Evolutionary conservation across 2,329 filamentous ascomycete species (phyloP).

Genomic region (Periconia sp.): DNA sequence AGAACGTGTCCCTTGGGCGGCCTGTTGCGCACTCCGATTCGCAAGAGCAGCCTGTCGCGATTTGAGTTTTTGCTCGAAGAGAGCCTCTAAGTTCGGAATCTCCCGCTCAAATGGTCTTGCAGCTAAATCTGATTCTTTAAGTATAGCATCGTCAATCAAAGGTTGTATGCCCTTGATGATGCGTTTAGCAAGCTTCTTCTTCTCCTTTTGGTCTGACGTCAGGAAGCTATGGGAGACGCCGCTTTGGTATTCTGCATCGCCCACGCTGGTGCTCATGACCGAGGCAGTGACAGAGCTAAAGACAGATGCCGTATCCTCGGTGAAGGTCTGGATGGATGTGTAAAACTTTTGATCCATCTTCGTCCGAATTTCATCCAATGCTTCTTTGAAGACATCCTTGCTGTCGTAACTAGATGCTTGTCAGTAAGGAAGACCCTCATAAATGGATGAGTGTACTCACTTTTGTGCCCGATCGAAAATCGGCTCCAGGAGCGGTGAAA

Average conservation of each 20-base stretch:
- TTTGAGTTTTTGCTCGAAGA: slow-evolving; percentile 71
- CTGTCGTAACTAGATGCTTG: slow-evolving; percentile 46
- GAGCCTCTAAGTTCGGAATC: slow-evolving; percentile 73
- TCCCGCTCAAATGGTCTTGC: slow-evolving; percentile 73
- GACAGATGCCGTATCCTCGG: slow-evolving; percentile 61
- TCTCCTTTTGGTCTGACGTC: slow-evolving; percentile 74
- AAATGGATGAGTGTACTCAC: slow-evolving; percentile 65
- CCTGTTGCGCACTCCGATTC: slow-evolving; percentile 27
- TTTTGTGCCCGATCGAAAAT: slow-evolving; percentile 79
- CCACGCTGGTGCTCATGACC: slow-evolving; percentile 48
- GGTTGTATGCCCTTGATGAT: slow-evolving; percentile 85
- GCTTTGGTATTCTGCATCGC: slow-evolving; percentile 50
- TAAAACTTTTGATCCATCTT: slow-evolving; percentile 64
- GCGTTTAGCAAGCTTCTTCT: slow-evolving; percentile 83
- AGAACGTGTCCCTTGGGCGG: slow-evolving; percentile 23
- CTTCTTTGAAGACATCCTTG: slow-evolving; percentile 61
- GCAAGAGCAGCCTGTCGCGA: slow-evolving; percentile 51
- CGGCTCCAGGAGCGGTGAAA: slow-evolving; percentile 75
- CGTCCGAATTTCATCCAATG: slow-evolving; percentile 58
- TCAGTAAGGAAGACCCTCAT: slow-evolving; percentile 9
- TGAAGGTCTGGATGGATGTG: slow-evolving; percentile 66
- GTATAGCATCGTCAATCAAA: slow-evolving; percentile 74
- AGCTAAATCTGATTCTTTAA: slow-evolving; percentile 81
- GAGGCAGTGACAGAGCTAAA: slow-evolving; percentile 62
- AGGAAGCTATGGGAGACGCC: slow-evolving; percentile 49